These are phyloP conservation scores for Hymenoscyphus scutula DNA, from an alignment of 2,329 filamentous ascomycete species.

Conservation along the genomic window DNA sequence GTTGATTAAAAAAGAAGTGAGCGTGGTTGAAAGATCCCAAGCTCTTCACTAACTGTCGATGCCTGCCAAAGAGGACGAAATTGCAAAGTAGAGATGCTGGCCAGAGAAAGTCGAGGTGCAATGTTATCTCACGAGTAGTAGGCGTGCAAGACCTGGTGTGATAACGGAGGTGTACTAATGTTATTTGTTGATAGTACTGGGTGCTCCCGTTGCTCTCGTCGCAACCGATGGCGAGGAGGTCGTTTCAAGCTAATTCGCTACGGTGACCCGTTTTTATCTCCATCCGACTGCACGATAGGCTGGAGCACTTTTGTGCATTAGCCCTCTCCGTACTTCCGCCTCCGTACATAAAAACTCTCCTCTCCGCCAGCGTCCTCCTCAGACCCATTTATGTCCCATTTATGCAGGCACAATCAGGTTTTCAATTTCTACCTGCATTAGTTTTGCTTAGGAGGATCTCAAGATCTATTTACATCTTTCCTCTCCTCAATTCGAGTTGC, in stretches of 20 bases:
- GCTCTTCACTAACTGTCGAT: neutral
- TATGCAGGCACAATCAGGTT: constrained; percentile 3
- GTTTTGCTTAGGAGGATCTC: neutral
- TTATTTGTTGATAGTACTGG: neutral
- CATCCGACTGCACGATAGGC: neutral
- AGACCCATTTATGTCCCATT: neutral
- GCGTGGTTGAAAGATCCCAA: neutral
- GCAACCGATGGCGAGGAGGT: neutral
- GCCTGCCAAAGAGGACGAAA: neutral
- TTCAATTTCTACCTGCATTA: neutral
- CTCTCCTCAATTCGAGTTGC: neutral
- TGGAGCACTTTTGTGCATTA: neutral
- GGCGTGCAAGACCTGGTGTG: neutral
- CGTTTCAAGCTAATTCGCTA: neutral
- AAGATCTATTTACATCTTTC: neutral
- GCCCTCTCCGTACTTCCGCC: neutral
- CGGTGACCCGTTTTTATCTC: neutral
- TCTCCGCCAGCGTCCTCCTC: neutral
- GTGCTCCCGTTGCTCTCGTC: neutral
- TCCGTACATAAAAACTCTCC: neutral
- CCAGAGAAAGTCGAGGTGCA: neutral
- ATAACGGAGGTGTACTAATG: neutral
- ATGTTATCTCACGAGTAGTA: neutral
- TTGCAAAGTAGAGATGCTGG: neutral
- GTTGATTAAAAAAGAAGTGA: neutral